Evolutionary conservation across 208 protist species (phyloP).

Genomic region (Blastocrithidia nonstop): DNA sequence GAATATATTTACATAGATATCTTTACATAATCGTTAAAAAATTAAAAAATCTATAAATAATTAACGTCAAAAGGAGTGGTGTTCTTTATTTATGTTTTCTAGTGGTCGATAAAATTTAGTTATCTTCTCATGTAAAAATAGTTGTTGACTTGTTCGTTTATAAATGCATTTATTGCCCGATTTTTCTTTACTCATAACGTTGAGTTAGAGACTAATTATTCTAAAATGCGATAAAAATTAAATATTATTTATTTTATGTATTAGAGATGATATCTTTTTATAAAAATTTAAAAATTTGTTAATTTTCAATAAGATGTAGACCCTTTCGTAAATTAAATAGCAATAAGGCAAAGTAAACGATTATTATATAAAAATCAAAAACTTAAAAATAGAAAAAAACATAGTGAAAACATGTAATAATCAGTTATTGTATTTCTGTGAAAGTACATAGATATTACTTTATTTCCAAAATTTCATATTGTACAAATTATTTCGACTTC

Average conservation of each 20-base stretch:
- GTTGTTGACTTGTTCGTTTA: conserved; percentile 3
- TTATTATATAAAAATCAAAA: too few species aligned
- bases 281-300: too few species aligned
- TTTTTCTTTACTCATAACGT: not conserved
- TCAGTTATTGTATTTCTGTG: too few species aligned
- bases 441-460: too few species aligned
- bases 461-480: too few species aligned
- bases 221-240: conserved; percentile 1
- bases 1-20: not conserved
- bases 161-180: conserved; percentile 1
- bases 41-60: not conserved
- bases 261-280: too few species aligned
- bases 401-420: too few species aligned
- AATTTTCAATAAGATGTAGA: too few species aligned
- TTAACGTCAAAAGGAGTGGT: not conserved
- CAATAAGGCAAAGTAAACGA: too few species aligned
- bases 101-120: not conserved
- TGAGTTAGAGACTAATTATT: not conserved
- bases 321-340: too few species aligned
- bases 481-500: too few species aligned
- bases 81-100: not conserved
- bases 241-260: not conserved
- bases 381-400: too few species aligned
- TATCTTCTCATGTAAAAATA: not conserved
- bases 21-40: not conserved